phyloP scores from a whole-genome alignment of 2,329 filamentous ascomycete species.

The Colletotrichum tropicicola region DNA sequence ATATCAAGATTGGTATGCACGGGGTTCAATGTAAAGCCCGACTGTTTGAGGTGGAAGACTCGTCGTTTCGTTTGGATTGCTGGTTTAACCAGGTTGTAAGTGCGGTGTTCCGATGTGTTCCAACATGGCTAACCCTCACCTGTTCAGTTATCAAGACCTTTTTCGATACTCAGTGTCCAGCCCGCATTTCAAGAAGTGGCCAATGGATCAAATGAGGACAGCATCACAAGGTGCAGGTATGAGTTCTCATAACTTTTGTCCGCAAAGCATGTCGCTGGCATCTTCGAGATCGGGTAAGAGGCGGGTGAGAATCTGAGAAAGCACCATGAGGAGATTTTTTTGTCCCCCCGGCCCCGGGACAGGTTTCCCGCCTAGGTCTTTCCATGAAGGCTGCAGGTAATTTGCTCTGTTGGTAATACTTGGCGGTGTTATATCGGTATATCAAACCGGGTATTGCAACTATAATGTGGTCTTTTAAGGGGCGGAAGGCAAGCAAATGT shows the following conservation, averaged over 20 bases:
- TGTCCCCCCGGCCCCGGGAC: no score
- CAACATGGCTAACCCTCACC: no score
- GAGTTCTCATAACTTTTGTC: neutral
- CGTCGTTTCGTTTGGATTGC: neutral
- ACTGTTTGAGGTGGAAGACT: neutral
- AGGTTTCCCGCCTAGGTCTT: neutral
- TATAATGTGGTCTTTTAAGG: slow-evolving; percentile 16
- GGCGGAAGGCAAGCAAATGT: slow-evolving; percentile 1
- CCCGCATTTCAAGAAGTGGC: no score
- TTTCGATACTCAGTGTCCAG: neutral
- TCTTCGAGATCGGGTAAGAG: slow-evolving; percentile 12
- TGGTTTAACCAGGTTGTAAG: no score
- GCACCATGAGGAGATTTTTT: neutral
- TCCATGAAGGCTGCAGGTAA: neutral
- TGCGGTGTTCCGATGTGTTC: no score
- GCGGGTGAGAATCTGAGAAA: slow-evolving; percentile 21
- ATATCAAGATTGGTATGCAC: neutral
- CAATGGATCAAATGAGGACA: no score
- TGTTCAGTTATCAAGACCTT: neutral
- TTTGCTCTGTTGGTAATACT: slow-evolving; percentile 2
- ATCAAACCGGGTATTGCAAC: slow-evolving; percentile 11
- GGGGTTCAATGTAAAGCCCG: neutral
- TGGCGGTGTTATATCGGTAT: slow-evolving; percentile 17
- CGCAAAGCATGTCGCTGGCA: neutral
- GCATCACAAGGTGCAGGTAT: no score